phyloP scores from a whole-genome alignment of 148 eudicot species.

The Suaeda aralocaspica region DNA sequence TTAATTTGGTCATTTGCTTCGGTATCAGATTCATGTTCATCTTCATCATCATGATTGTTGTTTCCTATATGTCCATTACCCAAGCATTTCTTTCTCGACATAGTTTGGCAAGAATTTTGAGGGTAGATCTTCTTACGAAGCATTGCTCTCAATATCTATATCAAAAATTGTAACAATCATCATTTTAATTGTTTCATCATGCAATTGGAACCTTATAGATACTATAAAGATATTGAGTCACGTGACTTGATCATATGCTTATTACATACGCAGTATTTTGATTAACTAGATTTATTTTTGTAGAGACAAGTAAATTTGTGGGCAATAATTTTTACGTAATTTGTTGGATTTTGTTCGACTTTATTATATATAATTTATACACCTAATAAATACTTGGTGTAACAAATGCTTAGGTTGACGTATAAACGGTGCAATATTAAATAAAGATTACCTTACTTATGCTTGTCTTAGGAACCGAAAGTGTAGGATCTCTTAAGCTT shows the following conservation, averaged over 20 bases:
- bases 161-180: neutral
- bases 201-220: too few species aligned
- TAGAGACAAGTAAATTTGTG: too few species aligned
- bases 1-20: conserved; percentile 41
- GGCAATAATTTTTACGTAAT: too few species aligned
- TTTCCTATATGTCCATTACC: conserved; percentile 20
- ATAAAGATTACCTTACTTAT: conserved; percentile 59
- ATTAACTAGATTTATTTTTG: too few species aligned
- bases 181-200: neutral
- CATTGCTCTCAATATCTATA: conserved; percentile 54
- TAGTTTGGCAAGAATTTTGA: conserved; percentile 36
- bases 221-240: too few species aligned
- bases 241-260: too few species aligned
- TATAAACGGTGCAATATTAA: neutral
- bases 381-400: too few species aligned
- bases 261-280: too few species aligned
- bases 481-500: conserved; percentile 44
- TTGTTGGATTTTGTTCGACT: too few species aligned
- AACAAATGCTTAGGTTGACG: too few species aligned
- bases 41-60: neutral
- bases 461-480: conserved; percentile 44
- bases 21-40: conserved; percentile 23
- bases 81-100: conserved; percentile 40
- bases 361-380: too few species aligned
- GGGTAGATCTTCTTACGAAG: conserved; percentile 76